Evolutionary conservation across 2,329 filamentous ascomycete species (phyloP), one percentile per base, ranked within the genome.

Genomic region (Fusarium setosum): DNA sequence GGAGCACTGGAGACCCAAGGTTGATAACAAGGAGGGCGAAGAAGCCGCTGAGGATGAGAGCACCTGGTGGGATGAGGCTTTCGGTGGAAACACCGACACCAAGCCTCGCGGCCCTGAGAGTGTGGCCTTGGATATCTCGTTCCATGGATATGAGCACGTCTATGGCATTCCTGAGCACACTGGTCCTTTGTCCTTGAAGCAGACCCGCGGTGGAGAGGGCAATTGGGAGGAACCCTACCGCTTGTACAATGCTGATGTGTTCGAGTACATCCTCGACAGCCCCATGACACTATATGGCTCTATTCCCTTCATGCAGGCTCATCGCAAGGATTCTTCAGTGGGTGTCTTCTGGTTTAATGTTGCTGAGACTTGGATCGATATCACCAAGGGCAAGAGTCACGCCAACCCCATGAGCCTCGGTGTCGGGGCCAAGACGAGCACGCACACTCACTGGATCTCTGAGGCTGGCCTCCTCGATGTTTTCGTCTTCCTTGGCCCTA

Each of bases 221-320:
- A 92, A 93, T 71, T 93, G 96, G 78, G 84, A 86, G 10, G 93
- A 99, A 64, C 96, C 96, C 1, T 99, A 99, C 81, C 88, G 96
- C 34, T 80, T 99, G 77, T 97, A 97, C 82, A 99, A 99, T 77
- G 87, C 93, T 29, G 96, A 99, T 76, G 96, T 99, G 11, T 99
- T 99, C 72, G 96, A 99, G 80, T 99, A 99, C 77, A 90, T 97
- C 72, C 86, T 97, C 72, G 92, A 98, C 78, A 98, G 94, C 78
- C 94, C 96, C 1, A 99, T 99, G 96, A 98, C 96, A 1, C 85
- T 99, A 2, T 99, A 99, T 74, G 96, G 96, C n/a, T 84, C 94
- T 8, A 98, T 99, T 70, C 96, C 96, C 3, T 92, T 98, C 75
- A 97, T 99, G 93, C 96, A 98, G 78, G 96, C 96, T 17, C 95